phyloP scores from a whole-genome alignment of 192 early-diverging fungal species.

The Rhizophagus sp. region DNA sequence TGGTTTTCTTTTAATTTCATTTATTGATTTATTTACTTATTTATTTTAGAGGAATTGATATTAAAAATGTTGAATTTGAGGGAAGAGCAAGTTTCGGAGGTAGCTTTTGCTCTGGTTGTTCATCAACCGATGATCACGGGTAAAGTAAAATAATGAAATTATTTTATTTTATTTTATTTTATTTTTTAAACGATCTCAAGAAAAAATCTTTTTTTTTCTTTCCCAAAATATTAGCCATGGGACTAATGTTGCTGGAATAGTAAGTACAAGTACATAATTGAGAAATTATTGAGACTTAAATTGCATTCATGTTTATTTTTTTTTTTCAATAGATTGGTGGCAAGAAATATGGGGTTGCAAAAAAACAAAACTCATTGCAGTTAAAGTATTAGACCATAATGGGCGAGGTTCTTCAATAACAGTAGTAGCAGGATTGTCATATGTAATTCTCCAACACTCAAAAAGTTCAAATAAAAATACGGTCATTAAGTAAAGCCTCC shows the following conservation, averaged over 20 bases:
- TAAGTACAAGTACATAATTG: not conserved
- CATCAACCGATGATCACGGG: conserved; percentile 44
- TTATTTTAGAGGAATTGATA: not conserved
- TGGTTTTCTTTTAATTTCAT: not conserved
- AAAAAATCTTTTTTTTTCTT: not conserved
- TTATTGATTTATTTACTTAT: not conserved
- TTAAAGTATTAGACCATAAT: conserved; percentile 55
- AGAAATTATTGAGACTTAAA: too few relatives aligned
- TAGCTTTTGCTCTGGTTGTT: conserved; percentile 53
- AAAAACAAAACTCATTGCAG: conserved; percentile 54
- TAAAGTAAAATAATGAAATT: not conserved
- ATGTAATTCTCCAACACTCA: conserved; percentile 29
- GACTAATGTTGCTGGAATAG: conserved; percentile 84
- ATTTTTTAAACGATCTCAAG: not conserved
- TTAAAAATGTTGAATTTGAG: not conserved
- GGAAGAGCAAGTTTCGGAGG: not conserved
- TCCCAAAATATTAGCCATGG: conserved; percentile 48
- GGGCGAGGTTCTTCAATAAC: conserved; percentile 46
- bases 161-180: not conserved
- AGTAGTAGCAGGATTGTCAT: conserved; percentile 67
- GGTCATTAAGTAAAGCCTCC: conserved; percentile 23
- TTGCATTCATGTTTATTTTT: not conserved
- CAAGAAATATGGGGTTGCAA: conserved; percentile 57
- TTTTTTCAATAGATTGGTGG: conserved; percentile 52
- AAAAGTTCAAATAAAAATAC: not conserved